These are phyloP conservation scores for Solanum gandarillasii DNA, from an alignment of 257 asterid species.

Conservation along the genomic window DNA sequence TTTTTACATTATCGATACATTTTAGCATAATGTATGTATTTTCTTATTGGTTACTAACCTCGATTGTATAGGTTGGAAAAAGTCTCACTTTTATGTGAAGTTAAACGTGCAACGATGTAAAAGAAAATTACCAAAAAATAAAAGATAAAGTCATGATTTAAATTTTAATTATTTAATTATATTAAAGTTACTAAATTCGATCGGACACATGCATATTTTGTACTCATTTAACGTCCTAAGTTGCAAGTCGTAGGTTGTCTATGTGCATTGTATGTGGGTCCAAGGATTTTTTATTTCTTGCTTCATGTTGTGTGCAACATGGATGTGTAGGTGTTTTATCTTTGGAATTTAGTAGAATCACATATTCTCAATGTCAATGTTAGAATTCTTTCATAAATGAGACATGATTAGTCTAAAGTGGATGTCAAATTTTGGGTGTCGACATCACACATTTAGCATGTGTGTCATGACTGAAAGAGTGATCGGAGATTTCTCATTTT, in stretches of 20 bases:
- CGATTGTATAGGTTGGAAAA: background rate
- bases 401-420: background rate
- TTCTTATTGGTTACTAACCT: background rate
- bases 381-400: background rate
- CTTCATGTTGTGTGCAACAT: background rate
- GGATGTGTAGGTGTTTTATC: background rate
- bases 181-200: too few relatives aligned
- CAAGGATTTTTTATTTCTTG: background rate
- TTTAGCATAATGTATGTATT: background rate
- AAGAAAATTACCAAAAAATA: too few relatives aligned
- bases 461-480: background rate
- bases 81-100: background rate
- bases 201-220: background rate
- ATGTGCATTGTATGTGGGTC: background rate
- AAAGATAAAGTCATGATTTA: too few relatives aligned
- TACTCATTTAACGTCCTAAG: background rate
- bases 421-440: background rate
- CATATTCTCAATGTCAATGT: background rate
- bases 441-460: background rate
- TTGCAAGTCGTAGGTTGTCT: background rate
- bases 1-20: background rate
- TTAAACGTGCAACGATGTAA: background rate
- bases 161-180: too few relatives aligned
- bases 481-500: background rate
- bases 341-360: background rate